Evolutionary conservation across 768 basidiomycete genomes (phyloP).

Genomic region (Clitopilus hobsonii): DNA sequence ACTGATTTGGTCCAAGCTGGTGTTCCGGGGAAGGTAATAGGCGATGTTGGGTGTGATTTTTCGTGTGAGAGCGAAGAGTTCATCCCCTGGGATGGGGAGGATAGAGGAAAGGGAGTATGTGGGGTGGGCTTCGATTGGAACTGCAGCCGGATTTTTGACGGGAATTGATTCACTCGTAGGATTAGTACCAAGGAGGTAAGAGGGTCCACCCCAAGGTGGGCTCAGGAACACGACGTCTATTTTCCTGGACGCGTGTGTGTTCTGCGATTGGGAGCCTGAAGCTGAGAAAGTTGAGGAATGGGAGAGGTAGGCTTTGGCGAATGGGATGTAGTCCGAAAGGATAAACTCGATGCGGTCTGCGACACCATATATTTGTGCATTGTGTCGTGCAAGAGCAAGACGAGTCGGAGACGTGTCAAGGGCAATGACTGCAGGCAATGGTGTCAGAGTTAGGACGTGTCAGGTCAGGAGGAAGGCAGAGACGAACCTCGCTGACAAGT

Average conservation of each 20-base stretch:
- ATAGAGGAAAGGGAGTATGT: conserved; percentile 70
- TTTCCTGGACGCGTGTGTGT: conserved; percentile 41
- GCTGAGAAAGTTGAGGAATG: no score
- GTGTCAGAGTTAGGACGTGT: neutral
- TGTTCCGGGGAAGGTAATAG: conserved; percentile 86
- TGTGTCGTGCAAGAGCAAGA: conserved; percentile 89
- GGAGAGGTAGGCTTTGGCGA: conserved; percentile 51
- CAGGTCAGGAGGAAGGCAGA: neutral
- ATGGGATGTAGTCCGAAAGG: conserved; percentile 78
- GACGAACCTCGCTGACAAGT: conserved; percentile 89
- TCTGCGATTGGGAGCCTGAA: conserved; percentile 9
- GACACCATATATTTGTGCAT: conserved; percentile 91
- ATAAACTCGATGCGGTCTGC: conserved; percentile 95
- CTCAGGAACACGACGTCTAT: conserved; percentile 92
- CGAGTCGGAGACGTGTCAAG: conserved; percentile 82
- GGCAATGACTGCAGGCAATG: conserved; percentile 69
- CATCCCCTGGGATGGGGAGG: conserved; percentile 75
- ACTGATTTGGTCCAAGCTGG: conserved; percentile 67
- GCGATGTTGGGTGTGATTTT: conserved; percentile 79
- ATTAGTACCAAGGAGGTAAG: conserved; percentile 48
- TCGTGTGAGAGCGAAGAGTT: conserved; percentile 74
- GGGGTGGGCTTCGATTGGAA: conserved; percentile 29
- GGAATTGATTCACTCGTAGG: conserved; percentile 4
- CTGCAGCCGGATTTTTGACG: neutral
- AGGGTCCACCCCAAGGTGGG: conserved; percentile 93